Percentiles rank a stretch among this genome's conserved stretches.
phyloP scores from a whole-genome alignment of 2,329 filamentous ascomycete genomes.

The Claviceps citrina region DNA sequence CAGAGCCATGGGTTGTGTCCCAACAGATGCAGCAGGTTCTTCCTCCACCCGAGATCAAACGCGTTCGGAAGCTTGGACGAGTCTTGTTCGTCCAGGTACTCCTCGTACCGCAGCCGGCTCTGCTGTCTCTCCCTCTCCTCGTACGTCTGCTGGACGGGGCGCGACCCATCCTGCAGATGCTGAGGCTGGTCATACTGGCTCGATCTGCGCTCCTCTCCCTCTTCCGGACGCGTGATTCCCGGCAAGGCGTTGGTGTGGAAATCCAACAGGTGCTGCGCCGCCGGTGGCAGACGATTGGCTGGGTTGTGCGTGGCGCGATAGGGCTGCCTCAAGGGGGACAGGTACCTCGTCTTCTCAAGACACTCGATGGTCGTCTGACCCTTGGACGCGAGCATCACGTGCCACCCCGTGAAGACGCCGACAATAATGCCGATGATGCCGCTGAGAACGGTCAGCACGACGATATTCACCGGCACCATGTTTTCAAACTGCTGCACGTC shows the following conservation, averaged over 20 bases:
- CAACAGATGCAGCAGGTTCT: slow-evolving; percentile 70
- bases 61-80: slow-evolving; percentile 78
- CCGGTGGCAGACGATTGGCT: slow-evolving; percentile 33
- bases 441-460: slow-evolving; percentile 70
- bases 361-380: slow-evolving; percentile 93
- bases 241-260: slow-evolving; percentile 71
- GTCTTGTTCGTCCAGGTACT: slow-evolving; percentile 82
- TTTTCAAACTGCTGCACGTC: slow-evolving; percentile 57
- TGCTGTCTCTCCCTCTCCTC: slow-evolving; percentile 40
- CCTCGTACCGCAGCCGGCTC: slow-evolving; percentile 40
- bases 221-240: slow-evolving; percentile 64
- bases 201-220: slow-evolving; percentile 49
- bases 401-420: slow-evolving; percentile 80
- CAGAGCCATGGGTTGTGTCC: slow-evolving; percentile 59
- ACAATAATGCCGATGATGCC: slow-evolving; percentile 87
- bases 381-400: slow-evolving; percentile 62
- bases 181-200: slow-evolving; percentile 7
- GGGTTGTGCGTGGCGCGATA: slow-evolving; percentile 45
- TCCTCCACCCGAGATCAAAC: slow-evolving; percentile 75
- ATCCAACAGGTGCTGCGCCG: slow-evolving; percentile 59
- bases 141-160: slow-evolving; percentile 34
- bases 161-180: slow-evolving; percentile 16
- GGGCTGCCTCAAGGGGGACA: slow-evolving; percentile 61
- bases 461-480: slow-evolving; percentile 77
- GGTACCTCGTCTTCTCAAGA: slow-evolving; percentile 86